These are phyloP conservation scores for Pyrenochaeta sp. DNA, from an alignment of 2,329 filamentous ascomycete species.

Conservation along the genomic window DNA sequence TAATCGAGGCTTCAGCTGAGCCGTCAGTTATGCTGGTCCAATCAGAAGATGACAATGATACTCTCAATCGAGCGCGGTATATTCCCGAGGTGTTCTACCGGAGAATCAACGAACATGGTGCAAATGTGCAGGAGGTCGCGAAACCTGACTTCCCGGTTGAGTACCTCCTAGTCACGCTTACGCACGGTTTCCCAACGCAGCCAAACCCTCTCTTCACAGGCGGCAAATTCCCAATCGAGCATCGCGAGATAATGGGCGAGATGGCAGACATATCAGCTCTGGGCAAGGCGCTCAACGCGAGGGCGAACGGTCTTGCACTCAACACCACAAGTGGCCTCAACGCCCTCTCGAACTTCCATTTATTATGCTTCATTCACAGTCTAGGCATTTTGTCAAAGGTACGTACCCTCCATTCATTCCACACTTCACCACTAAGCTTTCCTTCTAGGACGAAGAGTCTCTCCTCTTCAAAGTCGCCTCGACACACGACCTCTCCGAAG, in stretches of 20 bases:
- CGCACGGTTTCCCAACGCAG: constrained; percentile 90
- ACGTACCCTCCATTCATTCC: constrained; percentile 18
- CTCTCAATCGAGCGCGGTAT: constrained; percentile 75
- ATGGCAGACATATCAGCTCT: constrained; percentile 77
- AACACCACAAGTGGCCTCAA: constrained; percentile 70
- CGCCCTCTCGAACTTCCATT: constrained; percentile 89
- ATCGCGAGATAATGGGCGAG: constrained; percentile 85
- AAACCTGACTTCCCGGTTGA: constrained; percentile 97
- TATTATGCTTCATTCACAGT: constrained; percentile 84
- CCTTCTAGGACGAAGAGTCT: constrained; percentile 80
- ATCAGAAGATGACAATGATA: constrained; percentile 86
- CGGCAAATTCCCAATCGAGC: constrained; percentile 85
- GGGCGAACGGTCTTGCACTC: constrained; percentile 58
- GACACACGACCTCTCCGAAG: constrained; percentile 80
- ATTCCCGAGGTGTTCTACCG: constrained; percentile 98
- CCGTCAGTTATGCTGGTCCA: constrained; percentile 94
- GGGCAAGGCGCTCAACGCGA: constrained; percentile 72
- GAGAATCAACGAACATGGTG: constrained; percentile 93
- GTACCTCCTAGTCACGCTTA: constrained; percentile 93
- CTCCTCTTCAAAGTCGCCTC: constrained; percentile 87
- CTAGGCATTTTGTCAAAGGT: constrained; percentile 89
- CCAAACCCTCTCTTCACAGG: constrained; percentile 78
- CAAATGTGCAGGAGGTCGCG: constrained; percentile 95
- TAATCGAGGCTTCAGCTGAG: constrained; percentile 93
- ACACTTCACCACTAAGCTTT: constrained; percentile 19